Evolutionary conservation across 345 rosid species (phyloP).

Genomic region (Syzygium oleosum): DNA sequence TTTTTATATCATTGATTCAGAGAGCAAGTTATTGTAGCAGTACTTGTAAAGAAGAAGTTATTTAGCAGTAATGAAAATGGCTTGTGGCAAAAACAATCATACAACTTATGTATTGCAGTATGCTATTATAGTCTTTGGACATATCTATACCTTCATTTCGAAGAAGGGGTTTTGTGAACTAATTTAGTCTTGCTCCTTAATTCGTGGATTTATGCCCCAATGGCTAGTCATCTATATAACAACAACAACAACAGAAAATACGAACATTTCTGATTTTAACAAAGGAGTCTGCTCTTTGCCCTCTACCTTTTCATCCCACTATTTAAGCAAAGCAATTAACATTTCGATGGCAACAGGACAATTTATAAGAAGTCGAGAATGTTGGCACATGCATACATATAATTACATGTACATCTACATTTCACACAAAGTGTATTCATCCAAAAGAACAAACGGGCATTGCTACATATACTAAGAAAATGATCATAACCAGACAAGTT

Average conservation of each 20-base stretch:
- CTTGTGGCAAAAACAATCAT: not conserved
- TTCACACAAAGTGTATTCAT: not conserved
- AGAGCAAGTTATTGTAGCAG: not conserved
- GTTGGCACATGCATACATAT: not conserved
- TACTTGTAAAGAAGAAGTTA: not conserved
- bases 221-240: not conserved
- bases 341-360: not conserved
- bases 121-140: not conserved
- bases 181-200: not conserved
- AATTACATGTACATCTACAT: not conserved
- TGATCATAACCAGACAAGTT: not conserved
- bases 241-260: not conserved
- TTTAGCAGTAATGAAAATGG: not conserved
- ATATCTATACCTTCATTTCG: not conserved
- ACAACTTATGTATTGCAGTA: not conserved
- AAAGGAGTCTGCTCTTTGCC: not conserved
- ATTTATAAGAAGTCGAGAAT: not conserved
- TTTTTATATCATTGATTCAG: not conserved
- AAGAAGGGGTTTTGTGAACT: not conserved
- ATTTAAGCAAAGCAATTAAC: not conserved
- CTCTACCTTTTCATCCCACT: not conserved
- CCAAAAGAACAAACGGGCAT: not conserved
- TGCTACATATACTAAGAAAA: not conserved
- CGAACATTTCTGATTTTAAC: not conserved
- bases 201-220: not conserved